Evolutionary conservation across 306 rosid species (phyloP).

Genomic region (Alnus rubra): DNA sequence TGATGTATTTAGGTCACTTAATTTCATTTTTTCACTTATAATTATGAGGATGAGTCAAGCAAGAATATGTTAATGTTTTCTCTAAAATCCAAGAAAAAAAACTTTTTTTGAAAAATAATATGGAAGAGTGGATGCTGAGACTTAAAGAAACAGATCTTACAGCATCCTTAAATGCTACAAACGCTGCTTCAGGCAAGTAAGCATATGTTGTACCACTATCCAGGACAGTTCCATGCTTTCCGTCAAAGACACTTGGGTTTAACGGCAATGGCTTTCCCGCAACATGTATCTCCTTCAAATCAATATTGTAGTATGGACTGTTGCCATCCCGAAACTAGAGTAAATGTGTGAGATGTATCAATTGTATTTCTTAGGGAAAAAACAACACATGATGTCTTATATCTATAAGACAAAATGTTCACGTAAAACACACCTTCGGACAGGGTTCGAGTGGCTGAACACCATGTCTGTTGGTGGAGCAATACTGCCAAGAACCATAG

Average conservation of each 20-base stretch:
- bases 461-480: constrained; percentile 78
- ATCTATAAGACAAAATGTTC: constrained; percentile 28
- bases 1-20: constrained; percentile 7
- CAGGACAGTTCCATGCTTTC: constrained; percentile 80
- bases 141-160: constrained; percentile 56
- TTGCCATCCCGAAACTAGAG: constrained; percentile 99
- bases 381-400: constrained; percentile 48
- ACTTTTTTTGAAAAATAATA: constrained; percentile 22
- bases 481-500: constrained; percentile 92
- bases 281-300: constrained; percentile 89
- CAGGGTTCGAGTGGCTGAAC: constrained; percentile 67
- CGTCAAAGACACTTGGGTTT: constrained; percentile 69
- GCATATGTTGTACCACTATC: constrained; percentile 98
- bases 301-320: constrained; percentile 97
- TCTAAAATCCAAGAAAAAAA: constrained; percentile 15
- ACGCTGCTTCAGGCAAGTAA: constrained; percentile 78
- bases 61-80: constrained; percentile 6
- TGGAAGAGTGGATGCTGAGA: not conserved
- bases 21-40: constrained; percentile 3
- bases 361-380: constrained; percentile 60
- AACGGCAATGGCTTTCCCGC: constrained; percentile 76
- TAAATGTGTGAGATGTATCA: constrained; percentile 85
- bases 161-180: constrained; percentile 71
- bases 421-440: constrained; percentile 67
- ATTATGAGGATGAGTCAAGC: constrained; percentile 3